phyloP scores from a whole-genome alignment of 2,329 filamentous ascomycete species.

The Stemphylium beticola region DNA sequence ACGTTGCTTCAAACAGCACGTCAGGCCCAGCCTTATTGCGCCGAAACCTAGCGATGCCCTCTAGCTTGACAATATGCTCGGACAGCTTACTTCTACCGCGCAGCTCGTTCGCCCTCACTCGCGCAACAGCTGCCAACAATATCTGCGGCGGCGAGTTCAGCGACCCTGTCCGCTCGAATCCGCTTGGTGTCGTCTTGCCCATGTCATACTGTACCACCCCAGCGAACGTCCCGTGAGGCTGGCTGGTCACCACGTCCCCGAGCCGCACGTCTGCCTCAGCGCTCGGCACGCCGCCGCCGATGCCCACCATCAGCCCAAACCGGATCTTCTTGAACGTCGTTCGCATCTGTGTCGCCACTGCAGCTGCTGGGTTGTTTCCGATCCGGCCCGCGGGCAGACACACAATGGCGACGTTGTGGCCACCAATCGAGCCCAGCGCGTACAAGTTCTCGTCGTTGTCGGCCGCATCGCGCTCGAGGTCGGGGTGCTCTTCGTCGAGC shows the following conservation, averaged over 20 bases:
- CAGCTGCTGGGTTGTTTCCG: too few relatives aligned
- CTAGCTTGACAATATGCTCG: conserved; percentile 6
- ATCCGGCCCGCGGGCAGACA: too few relatives aligned
- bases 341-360: too few relatives aligned
- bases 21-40: conserved; percentile 5
- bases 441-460: conserved; percentile 33
- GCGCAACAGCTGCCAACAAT: conserved; percentile 8
- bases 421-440: too few relatives aligned
- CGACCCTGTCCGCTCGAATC: conserved; percentile 18
- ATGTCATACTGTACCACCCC: conserved; percentile 34
- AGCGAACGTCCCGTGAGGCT: conserved; percentile 8
- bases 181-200: conserved; percentile 20
- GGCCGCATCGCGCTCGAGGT: conserved; percentile 31
- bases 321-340: conserved; percentile 45
- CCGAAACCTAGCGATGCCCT: conserved; percentile 13
- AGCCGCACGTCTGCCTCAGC: conserved; percentile 27
- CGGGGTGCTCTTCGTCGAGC: conserved; percentile 22
- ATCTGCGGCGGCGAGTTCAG: conserved; percentile 12
- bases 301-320: conserved; percentile 54
- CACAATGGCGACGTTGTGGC: too few relatives aligned
- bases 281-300: conserved; percentile 45
- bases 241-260: conserved; percentile 33
- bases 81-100: not conserved
- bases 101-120: conserved; percentile 3
- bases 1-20: not conserved